phyloP scores from a whole-genome alignment of 1,284 basidiomycete species.

The Moesziomyces sp. region DNA sequence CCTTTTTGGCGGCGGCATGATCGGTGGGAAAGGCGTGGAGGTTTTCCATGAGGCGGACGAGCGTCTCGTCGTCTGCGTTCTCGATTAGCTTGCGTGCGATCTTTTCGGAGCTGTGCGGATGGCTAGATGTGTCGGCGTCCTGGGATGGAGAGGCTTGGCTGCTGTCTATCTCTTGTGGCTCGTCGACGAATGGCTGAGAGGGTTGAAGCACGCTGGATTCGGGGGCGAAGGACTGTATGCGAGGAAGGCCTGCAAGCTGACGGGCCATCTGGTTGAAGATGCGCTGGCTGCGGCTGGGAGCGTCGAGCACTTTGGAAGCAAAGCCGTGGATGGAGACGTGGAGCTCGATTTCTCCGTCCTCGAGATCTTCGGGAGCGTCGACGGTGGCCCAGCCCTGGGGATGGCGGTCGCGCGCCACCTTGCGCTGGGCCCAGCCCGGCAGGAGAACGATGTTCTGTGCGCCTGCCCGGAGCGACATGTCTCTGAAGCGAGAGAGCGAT shows the following conservation, averaged over 20 bases:
- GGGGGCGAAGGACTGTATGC: conserved; percentile 20
- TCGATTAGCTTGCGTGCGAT: conserved; percentile 42
- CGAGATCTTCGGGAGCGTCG: conserved; percentile 44
- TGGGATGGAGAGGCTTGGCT: not conserved
- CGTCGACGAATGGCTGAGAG: conserved; percentile 22
- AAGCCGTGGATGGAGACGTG: conserved; percentile 41
- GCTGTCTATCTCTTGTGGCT: conserved; percentile 31
- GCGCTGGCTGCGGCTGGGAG: conserved; percentile 41
- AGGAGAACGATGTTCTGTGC: conserved; percentile 36
- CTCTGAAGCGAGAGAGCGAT: conserved; percentile 13
- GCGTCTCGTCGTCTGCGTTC: conserved; percentile 42
- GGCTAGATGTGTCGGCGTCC: not conserved
- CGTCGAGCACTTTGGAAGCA: conserved; percentile 26
- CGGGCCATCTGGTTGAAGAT: conserved; percentile 55
- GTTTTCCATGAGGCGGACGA: conserved; percentile 47
- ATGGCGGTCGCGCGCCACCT: conserved; percentile 43
- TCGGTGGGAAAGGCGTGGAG: conserved; percentile 56
- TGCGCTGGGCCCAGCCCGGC: conserved; percentile 49
- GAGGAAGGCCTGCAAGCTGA: conserved; percentile 43
- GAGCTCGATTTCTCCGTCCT: conserved; percentile 52
- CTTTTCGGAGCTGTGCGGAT: conserved; percentile 26
- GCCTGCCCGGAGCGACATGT: conserved; percentile 29
- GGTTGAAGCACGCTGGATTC: conserved; percentile 18
- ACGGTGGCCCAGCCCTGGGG: conserved; percentile 42
- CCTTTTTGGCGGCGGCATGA: conserved; percentile 26